Evolutionary conservation across 2,329 filamentous ascomycete species (phyloP).

Genomic region (Capronia epimyces): DNA sequence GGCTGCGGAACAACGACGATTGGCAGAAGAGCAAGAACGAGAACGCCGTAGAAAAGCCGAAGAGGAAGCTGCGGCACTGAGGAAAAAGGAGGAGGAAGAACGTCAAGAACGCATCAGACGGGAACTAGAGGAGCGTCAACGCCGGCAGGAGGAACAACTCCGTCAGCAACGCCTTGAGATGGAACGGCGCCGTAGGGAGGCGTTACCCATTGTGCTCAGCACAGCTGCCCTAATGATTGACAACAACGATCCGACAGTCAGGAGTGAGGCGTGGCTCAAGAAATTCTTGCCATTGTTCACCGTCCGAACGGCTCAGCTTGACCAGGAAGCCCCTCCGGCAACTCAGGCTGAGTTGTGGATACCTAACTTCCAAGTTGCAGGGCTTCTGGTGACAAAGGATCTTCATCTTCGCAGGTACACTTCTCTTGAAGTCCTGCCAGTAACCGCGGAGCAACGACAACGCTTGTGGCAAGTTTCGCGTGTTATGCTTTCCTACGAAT

Average conservation of each 20-base stretch:
- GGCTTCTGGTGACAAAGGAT: constrained; percentile 46
- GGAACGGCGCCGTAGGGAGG: constrained; percentile 43
- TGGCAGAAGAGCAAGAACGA: constrained; percentile 28
- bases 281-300: constrained; percentile 45
- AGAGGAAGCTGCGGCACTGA: constrained; percentile 35
- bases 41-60: constrained; percentile 21
- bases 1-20: constrained; percentile 5
- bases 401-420: constrained; percentile 45
- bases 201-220: constrained; percentile 43
- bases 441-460: constrained; percentile 40
- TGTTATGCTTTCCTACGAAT: constrained; percentile 41
- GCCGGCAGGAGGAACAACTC: constrained; percentile 39
- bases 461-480: constrained; percentile 47
- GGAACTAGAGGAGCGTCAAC: constrained; percentile 39
- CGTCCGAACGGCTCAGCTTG: constrained; percentile 41
- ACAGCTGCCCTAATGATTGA: constrained; percentile 43
- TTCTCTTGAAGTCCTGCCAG: constrained; percentile 39
- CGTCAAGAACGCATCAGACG: constrained; percentile 35
- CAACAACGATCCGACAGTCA: constrained; percentile 40
- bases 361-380: constrained; percentile 46
- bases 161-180: constrained; percentile 41
- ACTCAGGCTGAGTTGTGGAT: constrained; percentile 43
- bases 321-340: constrained; percentile 37
- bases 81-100: constrained; percentile 45
- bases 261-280: constrained; percentile 40